phyloP scores from a whole-genome alignment of 176 grass and related monocot species.

The Olyra latifolia region DNA sequence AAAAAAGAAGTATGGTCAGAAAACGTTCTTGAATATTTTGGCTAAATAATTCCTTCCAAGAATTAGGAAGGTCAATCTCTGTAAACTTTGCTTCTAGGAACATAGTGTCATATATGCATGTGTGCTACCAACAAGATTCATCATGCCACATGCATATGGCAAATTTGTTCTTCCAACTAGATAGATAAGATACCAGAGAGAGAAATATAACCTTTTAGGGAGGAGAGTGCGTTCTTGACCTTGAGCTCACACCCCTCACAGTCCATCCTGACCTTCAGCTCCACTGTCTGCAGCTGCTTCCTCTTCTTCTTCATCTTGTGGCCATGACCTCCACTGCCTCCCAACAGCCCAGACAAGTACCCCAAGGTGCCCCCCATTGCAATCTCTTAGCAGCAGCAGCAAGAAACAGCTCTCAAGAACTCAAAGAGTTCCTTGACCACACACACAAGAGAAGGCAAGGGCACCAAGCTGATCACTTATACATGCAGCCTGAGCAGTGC shows the following conservation, averaged over 20 bases:
- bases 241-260: slow-evolving; percentile 76
- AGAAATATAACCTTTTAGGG: slow-evolving; percentile 38
- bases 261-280: slow-evolving; percentile 78
- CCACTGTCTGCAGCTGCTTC: slow-evolving; percentile 67
- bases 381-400: neutral
- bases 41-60: neutral
- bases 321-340: slow-evolving; percentile 33
- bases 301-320: slow-evolving; percentile 38
- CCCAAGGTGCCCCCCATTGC: slow-evolving; percentile 48
- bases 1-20: too few species aligned
- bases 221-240: slow-evolving; percentile 61
- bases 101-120: neutral
- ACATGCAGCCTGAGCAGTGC: neutral
- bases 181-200: neutral
- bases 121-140: neutral
- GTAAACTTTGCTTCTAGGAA: neutral
- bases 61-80: neutral
- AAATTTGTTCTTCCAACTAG: neutral
- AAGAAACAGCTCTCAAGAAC: neutral
- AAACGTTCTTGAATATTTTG: too few species aligned
- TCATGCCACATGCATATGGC: neutral
- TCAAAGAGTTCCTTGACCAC: neutral
- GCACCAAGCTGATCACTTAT: neutral
- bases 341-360: slow-evolving; percentile 46
- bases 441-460: neutral